phyloP scores from a whole-genome alignment of 306 rosid species.

The Glycine tomentella region DNA sequence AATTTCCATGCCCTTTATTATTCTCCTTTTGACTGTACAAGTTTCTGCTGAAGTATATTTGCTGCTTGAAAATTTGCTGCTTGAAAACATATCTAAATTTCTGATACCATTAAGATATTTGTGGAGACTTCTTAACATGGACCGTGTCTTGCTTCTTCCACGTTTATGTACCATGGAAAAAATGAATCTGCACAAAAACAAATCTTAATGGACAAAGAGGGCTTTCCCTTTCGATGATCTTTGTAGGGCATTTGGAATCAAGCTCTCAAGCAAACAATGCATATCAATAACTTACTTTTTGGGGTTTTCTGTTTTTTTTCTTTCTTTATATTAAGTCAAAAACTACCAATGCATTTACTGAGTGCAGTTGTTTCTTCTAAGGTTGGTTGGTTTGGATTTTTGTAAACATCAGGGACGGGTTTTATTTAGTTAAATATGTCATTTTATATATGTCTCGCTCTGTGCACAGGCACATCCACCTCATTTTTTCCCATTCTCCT shows the following conservation, averaged over 20 bases:
- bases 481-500: neutral
- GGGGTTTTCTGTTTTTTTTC: slow-evolving; percentile 5
- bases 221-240: neutral
- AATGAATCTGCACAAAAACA: neutral
- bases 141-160: slow-evolving; percentile 4
- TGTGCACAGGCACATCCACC: neutral
- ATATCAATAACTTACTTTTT: neutral
- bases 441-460: slow-evolving; percentile 1
- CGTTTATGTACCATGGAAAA: neutral
- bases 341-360: neutral
- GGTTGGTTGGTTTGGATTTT: slow-evolving; percentile 19
- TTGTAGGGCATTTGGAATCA: slow-evolving; percentile 15
- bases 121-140: slow-evolving; percentile 10
- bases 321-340: neutral
- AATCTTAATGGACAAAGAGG: neutral
- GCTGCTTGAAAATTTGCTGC: no score
- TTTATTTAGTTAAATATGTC: slow-evolving; percentile 8
- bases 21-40: slow-evolving; percentile 9
- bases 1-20: slow-evolving; percentile 30
- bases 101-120: slow-evolving; percentile 20
- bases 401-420: neutral
- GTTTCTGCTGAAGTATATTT: slow-evolving; percentile 42
- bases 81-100: neutral
- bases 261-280: slow-evolving; percentile 26
- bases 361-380: slow-evolving; percentile 1